Base-by-base conservation (phyloP, 371 early-diverging fungal species). In the Syncephalastrum monosporum region DNA sequence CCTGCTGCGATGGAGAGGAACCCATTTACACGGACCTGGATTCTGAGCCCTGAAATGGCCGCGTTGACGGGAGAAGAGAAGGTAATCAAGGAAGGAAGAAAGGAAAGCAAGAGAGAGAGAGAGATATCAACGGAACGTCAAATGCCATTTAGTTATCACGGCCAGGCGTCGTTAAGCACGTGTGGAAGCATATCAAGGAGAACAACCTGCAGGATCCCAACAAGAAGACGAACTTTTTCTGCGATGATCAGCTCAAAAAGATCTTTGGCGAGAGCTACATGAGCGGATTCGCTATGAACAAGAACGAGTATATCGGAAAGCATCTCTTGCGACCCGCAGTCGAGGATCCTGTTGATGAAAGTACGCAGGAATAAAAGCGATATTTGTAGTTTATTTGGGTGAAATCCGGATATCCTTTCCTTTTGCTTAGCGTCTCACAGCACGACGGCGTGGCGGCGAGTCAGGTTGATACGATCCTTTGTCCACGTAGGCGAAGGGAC, bases 171-270 rank as follows among this genome's bases (percentile, higher is more conserved):
- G 78, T 78, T 25, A 82, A 80, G 49, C 46, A 60, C 13, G 29
- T 79, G 6, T 79, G 80, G 82, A 57, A 38, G n/a, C 74, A 82
- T 53, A 77, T 79, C 60, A 79, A 79, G 50, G 64, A 63, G 21
- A 47, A 79, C 43, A 54, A 69, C 12, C 47, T 79, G 19, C 80
- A 79, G 50, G 82, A 82, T 63, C 79, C 79, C 3, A 41, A 50
- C 2, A 72, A 77, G 52, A 63, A 68, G 41, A 50, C 75, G 27
- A 57, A 43, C 38, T 69, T 79, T 13, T 12, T 75, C 7, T 72
- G 74, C 59, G 80, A 79, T 55, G 64, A 57, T 1, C 64, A 63
- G 47, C 55, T 82, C 13, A 69, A 61, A 29, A 14, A 43, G 14
- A 47, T 81, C 14, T 75, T 81, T 61, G 63, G 60, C 2, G 60